Percentiles rank a stretch among this genome's conserved stretches.
These are phyloP conservation scores for Arthroderma uncinatum DNA, from an alignment of 2,329 filamentous ascomycete genomes.

Conservation along the genomic window DNA sequence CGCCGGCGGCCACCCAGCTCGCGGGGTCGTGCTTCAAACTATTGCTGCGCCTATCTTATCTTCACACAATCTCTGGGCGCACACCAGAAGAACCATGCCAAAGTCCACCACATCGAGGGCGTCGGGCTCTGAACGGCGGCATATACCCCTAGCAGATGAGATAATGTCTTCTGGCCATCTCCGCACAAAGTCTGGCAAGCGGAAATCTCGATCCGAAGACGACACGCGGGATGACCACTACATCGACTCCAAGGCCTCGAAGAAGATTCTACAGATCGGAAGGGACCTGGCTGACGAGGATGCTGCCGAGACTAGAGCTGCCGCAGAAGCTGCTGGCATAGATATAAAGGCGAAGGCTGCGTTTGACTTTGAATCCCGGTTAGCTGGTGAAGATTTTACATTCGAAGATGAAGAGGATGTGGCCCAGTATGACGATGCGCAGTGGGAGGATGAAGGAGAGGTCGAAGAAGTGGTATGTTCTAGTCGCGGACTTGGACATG, in stretches of 20 bases:
- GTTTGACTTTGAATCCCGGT: conserved; percentile 70
- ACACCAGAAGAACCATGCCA: conserved; percentile 44
- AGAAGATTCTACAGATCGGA: conserved; percentile 79
- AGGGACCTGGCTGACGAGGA: conserved; percentile 82
- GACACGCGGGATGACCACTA: conserved; percentile 56
- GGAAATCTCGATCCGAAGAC: conserved; percentile 47
- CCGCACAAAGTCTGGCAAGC: conserved; percentile 64
- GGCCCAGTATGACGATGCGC: conserved; percentile 47
- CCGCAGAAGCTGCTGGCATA: conserved; percentile 25
- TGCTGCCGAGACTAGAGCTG: conserved; percentile 37
- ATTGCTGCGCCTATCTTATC: not conserved
- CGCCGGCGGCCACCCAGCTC: too few species aligned
- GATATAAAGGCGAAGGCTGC: conserved; percentile 39
- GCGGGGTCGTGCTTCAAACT: not conserved
- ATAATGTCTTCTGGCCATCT: conserved; percentile 59
- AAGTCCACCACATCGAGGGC: conserved; percentile 54
- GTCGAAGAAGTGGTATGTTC: conserved; percentile 36
- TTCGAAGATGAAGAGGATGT: conserved; percentile 32
- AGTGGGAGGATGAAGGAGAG: conserved; percentile 68
- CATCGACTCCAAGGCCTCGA: conserved; percentile 77
- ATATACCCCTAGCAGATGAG: conserved; percentile 87
- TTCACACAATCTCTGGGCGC: not conserved
- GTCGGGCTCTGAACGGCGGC: conserved; percentile 50
- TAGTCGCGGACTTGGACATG: not conserved
- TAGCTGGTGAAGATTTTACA: conserved; percentile 43